Evolutionary conservation across 139 green algal genomes (phyloP), one percentile per base, ranked within the genome.

Genomic region (Picochlorum sp.): DNA sequence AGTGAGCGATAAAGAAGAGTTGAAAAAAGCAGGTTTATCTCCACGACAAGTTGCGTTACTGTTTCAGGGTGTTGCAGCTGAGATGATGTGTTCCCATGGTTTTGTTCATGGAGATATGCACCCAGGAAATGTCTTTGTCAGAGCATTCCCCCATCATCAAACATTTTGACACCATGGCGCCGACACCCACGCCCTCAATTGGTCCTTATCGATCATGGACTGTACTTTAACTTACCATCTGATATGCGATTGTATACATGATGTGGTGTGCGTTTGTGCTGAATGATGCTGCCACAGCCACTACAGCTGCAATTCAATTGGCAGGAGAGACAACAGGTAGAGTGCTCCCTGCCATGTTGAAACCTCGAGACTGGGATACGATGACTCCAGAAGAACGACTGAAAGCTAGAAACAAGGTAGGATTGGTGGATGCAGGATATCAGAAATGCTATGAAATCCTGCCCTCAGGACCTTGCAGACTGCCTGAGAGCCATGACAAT

Each of bases 201-300:
- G 8, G 85, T 96, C 21, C 68, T 96, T 52, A 79, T 95, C 28
- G 89, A 96, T 61, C 89, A 96, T 54, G 89, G 89, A 6, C 76
- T 85, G 0, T 95, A 95, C 68, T 47, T 89, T 6, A n/a, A 68
- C 0, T 68, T 94, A 41, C 49, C 52, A 4, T 70, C 81, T 10
- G 21, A 72, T 32, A 63, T 92, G 56, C 66, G 87, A 8, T 67
- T 76, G 63, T 78, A 63, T 90, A 89, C 59, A 80, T 88, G 65
- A 76, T 90, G 38, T 77, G 70, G 70, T 51, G 64, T 37, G 49
- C 70, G 6, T 62, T 77, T 32, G 58, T 77, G 10, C 37, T 77
- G 20, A 66, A 50, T 14, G 63, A 69, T 37, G 16, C 45, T 47
- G 63, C 21, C 63, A 64, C 63, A 49, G 61, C 57, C 2, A 21